Evolutionary conservation across 2,329 filamentous ascomycete species (phyloP), one percentile per base, ranked within the genome.

Genomic region (Ophiocordyceps sinensis): DNA sequence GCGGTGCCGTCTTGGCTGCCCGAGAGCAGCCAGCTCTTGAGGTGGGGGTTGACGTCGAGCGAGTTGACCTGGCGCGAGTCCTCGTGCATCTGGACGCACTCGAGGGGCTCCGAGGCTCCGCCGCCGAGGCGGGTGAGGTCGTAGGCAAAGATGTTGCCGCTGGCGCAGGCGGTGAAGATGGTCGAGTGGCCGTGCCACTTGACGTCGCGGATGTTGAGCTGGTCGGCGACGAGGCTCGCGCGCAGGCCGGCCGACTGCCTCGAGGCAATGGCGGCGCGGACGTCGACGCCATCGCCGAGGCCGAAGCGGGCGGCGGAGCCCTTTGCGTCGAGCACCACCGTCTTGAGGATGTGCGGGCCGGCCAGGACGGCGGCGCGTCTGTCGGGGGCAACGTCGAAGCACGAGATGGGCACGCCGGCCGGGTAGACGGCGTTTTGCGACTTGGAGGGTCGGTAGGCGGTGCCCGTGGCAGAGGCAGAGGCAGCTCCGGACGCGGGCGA

Each of bases 1-100:
- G 78, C 71, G 11, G 73, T 67, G 36, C 77, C 75, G 55, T 81
- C 77, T 53, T 79, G 75, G 41, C 76, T 77, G 7, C 76, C 77
- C 0, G 77, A 77, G 4, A 80, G 61, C 11, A 81, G 56, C 59
- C 67, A 75, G 8, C 68, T 71, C 40, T 68, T 67, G 31, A 66
- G 60, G 49, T 77, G 73, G 0, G 77, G 77, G 46, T 76, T 79
- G 46, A 79, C 70, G 47, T 77, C 75, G 10, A 81, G 61, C 28
- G 72, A 70, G 47, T 79, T 79, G 47, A 81, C 67, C 59, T 80
- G 76, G 3, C 77, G 69, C 37, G 71, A 70, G 49, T 79, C 76
- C 50, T 80, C 76, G 36, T 70, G 67, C 39, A 67, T 73, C 53
- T 77, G 70, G 29, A 77, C 67, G 29, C 69, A 71, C 32, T 73